phyloP scores from a whole-genome alignment of 257 asterid genomes.

The Sherardia arvensis region DNA sequence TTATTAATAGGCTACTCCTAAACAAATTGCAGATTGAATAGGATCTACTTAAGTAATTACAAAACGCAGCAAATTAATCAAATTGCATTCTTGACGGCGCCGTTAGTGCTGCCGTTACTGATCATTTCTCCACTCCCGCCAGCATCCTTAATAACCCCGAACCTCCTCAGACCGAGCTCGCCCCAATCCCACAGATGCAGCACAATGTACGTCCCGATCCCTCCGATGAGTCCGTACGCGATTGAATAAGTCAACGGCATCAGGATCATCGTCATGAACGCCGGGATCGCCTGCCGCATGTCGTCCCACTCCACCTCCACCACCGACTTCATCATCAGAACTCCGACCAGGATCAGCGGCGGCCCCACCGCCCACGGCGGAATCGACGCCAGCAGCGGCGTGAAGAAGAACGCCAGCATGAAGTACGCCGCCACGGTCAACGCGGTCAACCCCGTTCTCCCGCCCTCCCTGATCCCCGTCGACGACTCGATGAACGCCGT shows the following conservation, averaged over 20 bases:
- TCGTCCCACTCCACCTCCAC: slow-evolving; percentile 92
- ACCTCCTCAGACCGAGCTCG: slow-evolving; percentile 19
- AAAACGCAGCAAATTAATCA: neutral
- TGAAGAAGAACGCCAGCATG: slow-evolving; percentile 66
- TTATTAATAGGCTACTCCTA: neutral
- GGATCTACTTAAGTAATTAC: neutral
- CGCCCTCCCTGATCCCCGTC: slow-evolving; percentile 90
- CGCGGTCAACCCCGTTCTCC: slow-evolving; percentile 89
- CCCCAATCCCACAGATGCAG: slow-evolving; percentile 74
- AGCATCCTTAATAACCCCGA: slow-evolving; percentile 12
- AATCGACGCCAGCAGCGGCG: slow-evolving; percentile 87
- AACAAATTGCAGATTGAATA: neutral
- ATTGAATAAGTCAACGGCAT: slow-evolving; percentile 92
- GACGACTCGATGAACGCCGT: slow-evolving; percentile 84
- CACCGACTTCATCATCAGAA: slow-evolving; percentile 88
- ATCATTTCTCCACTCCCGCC: slow-evolving; percentile 8
- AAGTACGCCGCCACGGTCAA: slow-evolving; percentile 80
- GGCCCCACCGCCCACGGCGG: slow-evolving; percentile 99
- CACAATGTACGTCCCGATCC: slow-evolving; percentile 63
- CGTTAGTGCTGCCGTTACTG: neutral
- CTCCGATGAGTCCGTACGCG: slow-evolving; percentile 90
- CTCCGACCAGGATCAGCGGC: slow-evolving; percentile 87
- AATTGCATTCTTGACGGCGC: slow-evolving; percentile 12
- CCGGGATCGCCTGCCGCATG: slow-evolving; percentile 92
- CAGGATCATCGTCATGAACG: slow-evolving; percentile 64